Evolutionary conservation across 352 stramenopile genomes (phyloP).

Genomic region (Globisporangium paddicum): DNA sequence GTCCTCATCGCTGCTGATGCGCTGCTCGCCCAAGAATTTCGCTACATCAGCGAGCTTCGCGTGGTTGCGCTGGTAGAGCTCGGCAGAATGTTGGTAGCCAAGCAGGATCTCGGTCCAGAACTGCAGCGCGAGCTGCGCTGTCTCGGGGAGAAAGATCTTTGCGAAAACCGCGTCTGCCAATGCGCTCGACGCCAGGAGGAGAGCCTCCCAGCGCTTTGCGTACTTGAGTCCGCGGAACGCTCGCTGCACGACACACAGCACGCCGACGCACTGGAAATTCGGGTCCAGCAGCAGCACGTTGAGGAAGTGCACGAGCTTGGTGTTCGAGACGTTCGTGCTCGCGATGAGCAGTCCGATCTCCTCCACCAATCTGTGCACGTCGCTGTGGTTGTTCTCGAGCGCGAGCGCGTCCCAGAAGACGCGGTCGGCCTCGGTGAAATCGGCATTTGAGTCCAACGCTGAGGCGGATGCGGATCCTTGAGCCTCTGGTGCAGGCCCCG

Average conservation of each 20-base stretch:
- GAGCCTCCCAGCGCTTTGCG: conserved; percentile 66
- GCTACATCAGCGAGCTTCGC: conserved; percentile 39
- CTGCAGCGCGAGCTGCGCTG: conserved; percentile 21
- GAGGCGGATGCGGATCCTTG: background rate
- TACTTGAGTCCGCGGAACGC: conserved; percentile 67
- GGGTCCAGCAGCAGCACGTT: conserved; percentile 30
- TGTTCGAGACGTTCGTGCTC: conserved; percentile 31
- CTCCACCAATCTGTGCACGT: conserved; percentile 19
- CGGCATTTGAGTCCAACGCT: conserved; percentile 9
- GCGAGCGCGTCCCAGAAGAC: conserved; percentile 48
- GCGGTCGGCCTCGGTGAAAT: conserved; percentile 34
- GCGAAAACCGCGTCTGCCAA: conserved; percentile 37
- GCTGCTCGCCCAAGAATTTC: conserved; percentile 31
- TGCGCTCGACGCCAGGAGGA: conserved; percentile 32
- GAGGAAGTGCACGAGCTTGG: conserved; percentile 31
- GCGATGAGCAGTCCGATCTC: conserved; percentile 65
- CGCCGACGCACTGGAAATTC: conserved; percentile 28
- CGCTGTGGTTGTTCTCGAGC: conserved; percentile 10
- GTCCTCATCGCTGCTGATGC: conserved; percentile 1
- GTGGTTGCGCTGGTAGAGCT: conserved; percentile 44
- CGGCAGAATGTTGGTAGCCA: conserved; percentile 71
- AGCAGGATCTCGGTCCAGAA: conserved; percentile 69
- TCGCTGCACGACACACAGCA: conserved; percentile 50
- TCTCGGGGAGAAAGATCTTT: conserved; percentile 24
- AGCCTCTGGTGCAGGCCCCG: background rate